Evolutionary conservation across 2,329 filamentous ascomycete genomes (phyloP), one percentile per base, ranked within the genome.

Genomic region (Fonsecaea erecta): DNA sequence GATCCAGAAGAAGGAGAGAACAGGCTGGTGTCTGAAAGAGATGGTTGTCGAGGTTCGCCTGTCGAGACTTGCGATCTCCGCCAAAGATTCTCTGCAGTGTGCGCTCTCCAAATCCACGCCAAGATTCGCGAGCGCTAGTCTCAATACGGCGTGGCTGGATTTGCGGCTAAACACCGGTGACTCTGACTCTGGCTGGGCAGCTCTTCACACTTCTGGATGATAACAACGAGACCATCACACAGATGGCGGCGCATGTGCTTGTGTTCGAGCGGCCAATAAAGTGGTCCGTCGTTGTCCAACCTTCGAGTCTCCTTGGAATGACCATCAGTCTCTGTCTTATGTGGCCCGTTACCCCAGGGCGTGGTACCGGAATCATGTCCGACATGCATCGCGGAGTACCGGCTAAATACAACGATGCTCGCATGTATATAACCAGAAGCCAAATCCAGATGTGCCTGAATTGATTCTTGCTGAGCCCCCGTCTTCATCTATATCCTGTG

Each of bases 1-100:
- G 59, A 66, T 65, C 56, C 53, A 52, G 16, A 24, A 21, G n/a
- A 28, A 59, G 43, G 46, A n/a, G 51, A 57, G 35, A 51, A 58
- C 37, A 16, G 55, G 37, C 28, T 26, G 46, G 48, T 48, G 43
- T 48, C 43, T 24, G 57, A 46, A 21, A 21, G 46, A 46, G 28
- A 43, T 60, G 24, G 57, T 52, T 34, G n/a, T 55, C 53, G n/a
- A 60, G 43, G 32, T 16, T 37, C 57, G 57, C 57, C 43, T 37
- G 57, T 60, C 51, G 18, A 60, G 52, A 52, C 32, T 46, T 65
- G 63, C 51, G 32, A 53, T 32, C 35, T 34, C 30, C 46, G 40
- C 40, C 18, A 35, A 51, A 55, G 57, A 48, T 46, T 53, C 46
- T 48, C 26, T 61, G 57, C 58, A 48, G 43, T 48, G 43, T 48